Percentiles rank a stretch among this genome's conserved stretches.
Conservation (phyloP, 2,329 filamentous ascomycete genomes). For the Fusarium verticillioides region DNA sequence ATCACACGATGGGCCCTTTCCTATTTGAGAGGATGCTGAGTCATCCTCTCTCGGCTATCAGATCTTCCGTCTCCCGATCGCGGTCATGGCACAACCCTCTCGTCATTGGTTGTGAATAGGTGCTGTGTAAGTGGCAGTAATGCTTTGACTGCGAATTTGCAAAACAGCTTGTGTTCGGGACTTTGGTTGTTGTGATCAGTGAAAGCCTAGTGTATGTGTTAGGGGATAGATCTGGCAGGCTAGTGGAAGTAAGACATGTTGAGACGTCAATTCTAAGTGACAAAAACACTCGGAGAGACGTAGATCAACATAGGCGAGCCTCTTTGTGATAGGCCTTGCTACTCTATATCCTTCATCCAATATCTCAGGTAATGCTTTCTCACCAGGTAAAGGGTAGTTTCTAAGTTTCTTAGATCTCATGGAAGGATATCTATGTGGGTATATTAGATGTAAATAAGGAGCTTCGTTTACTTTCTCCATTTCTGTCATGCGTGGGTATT, state of each 20-base stretch:
- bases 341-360: background rate
- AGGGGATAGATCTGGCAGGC: background rate
- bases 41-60: slow-evolving; percentile 34
- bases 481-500: background rate
- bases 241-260: background rate
- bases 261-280: background rate
- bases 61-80: slow-evolving; percentile 39
- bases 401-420: background rate
- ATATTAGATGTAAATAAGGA: slow-evolving; percentile 3
- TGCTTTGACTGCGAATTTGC: background rate
- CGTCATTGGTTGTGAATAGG: slow-evolving; percentile 5
- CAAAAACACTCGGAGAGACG: background rate
- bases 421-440: background rate
- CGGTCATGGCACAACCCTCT: background rate
- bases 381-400: background rate
- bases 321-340: background rate
- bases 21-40: slow-evolving; percentile 38
- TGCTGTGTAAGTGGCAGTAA: background rate
- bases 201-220: background rate
- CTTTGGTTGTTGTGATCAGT: background rate
- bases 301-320: background rate
- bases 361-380: background rate
- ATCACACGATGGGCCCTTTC: slow-evolving; percentile 45
- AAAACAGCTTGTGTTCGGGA: background rate
- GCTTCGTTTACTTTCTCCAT: background rate